Percentiles rank a stretch among this genome's conserved stretches.
Evolutionary conservation across 2,329 filamentous ascomycete genomes (phyloP).

Genomic region (Stemphylium vesicarium): DNA sequence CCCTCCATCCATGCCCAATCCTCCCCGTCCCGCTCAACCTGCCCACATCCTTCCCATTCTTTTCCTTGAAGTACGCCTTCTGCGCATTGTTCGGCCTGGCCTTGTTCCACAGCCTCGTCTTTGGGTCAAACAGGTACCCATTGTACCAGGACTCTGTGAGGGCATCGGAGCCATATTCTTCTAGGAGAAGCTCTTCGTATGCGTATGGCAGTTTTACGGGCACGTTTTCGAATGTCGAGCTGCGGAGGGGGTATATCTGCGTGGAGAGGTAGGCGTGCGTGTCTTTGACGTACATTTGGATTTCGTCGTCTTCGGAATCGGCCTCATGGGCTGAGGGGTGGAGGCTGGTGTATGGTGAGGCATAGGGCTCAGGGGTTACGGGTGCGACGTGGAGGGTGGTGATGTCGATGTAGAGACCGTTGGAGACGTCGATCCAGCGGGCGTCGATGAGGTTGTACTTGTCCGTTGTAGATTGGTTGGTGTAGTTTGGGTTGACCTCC

Average conservation of each 20-base stretch:
- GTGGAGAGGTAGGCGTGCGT: slow-evolving; percentile 60
- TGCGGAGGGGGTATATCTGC: slow-evolving; percentile 64
- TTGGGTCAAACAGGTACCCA: slow-evolving; percentile 50
- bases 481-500: slow-evolving; percentile 65
- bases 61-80: neutral
- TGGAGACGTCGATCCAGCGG: slow-evolving; percentile 66
- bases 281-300: slow-evolving; percentile 59
- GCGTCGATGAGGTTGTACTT: slow-evolving; percentile 64
- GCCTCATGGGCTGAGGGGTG: slow-evolving; percentile 6
- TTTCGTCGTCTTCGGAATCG: neutral
- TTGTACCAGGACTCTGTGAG: slow-evolving; percentile 57
- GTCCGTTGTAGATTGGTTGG: slow-evolving; percentile 54
- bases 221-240: slow-evolving; percentile 60
- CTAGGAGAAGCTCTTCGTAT: slow-evolving; percentile 60
- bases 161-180: slow-evolving; percentile 61
- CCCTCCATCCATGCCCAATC: slow-evolving; percentile 5
- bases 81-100: neutral
- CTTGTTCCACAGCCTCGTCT: slow-evolving; percentile 33
- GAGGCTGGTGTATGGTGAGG: neutral
- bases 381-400: slow-evolving; percentile 60
- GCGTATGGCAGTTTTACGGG: slow-evolving; percentile 63
- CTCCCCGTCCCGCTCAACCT: slow-evolving; percentile 1
- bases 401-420: slow-evolving; percentile 67
- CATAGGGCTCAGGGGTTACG: slow-evolving; percentile 30
- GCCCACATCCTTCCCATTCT: slow-evolving; percentile 1